These are phyloP conservation scores for Thielaviopsis punctulata DNA, from an alignment of 2,329 filamentous ascomycete genomes.

Conservation along the genomic window DNA sequence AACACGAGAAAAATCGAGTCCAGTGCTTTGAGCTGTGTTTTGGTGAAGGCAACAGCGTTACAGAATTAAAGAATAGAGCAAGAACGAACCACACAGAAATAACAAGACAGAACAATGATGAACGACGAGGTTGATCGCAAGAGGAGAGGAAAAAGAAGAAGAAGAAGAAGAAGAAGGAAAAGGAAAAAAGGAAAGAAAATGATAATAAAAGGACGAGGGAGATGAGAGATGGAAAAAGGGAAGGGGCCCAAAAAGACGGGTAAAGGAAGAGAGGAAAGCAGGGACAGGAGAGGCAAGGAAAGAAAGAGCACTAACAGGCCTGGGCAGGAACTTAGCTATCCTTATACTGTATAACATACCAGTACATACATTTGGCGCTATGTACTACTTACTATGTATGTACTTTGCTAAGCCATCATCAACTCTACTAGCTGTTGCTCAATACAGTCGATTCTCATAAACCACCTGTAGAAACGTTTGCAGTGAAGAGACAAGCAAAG, in stretches of 20 bases:
- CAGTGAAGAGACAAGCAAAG: too few relatives aligned
- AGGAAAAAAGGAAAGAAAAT: constrained; percentile 4
- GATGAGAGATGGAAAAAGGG: constrained; percentile 1
- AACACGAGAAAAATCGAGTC: constrained; percentile 4
- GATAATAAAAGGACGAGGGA: neutral
- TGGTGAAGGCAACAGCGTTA: constrained; percentile 5
- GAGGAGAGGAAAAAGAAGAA: neutral
- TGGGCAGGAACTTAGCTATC: neutral
- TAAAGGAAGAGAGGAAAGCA: constrained; percentile 1
- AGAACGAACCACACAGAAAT: neutral
- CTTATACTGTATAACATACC: neutral
- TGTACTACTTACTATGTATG: too few relatives aligned
- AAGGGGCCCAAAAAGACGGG: neutral
- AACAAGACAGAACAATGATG: neutral
- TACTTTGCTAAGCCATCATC: too few relatives aligned
- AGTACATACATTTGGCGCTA: too few relatives aligned
- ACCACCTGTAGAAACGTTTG: too few relatives aligned
- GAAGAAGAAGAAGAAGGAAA: neutral
- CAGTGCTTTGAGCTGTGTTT: neutral
- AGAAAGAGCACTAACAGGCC: neutral
- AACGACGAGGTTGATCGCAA: constrained; percentile 1
- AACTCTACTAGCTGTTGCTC: too few relatives aligned
- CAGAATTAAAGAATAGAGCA: constrained; percentile 4
- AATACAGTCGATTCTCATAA: too few relatives aligned
- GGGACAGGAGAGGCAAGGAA: neutral